Evolutionary conservation across 1,284 basidiomycete species (phyloP), one percentile per base, ranked within the genome.

Genomic region (Apiotrichum laibachii): DNA sequence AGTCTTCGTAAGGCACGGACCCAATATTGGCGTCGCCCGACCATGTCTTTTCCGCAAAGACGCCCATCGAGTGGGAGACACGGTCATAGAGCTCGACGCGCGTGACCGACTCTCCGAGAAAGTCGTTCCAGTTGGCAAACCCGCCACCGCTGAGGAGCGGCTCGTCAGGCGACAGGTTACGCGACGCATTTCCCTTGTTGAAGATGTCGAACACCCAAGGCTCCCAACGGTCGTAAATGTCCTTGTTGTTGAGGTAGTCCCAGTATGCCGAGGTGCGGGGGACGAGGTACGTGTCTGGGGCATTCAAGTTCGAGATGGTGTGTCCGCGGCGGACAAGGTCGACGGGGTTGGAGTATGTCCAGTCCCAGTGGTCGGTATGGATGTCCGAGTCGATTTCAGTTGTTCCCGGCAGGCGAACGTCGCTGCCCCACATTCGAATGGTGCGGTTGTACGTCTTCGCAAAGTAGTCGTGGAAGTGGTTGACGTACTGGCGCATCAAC

Each of bases 331-430:
- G 9, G 26, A 52, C 50, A 21, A 52, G 50, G 18, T 42, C 50
- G 22, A 52, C 39, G 13, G 50, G 50, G 26, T 52, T 43, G 1
- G 50, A 52, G 40, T 31, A 52, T 19, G 37, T 52, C 50, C 50
- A 52, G 50, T 52, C 39, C 50, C 50, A 52, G 50, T 52, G 50
- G 40, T 52, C 50, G 40, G 50, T 52, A 39, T 52, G 40, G 9
- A 52, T 42, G 16, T 52, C 26, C 9, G 50, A 10, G 50, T 52
- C 19, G 26, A 52, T 52, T 10, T 19, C 5, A 18, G 50, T 52
- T 11, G 50, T 40, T 39, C 50, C 50, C 19, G 50, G 37, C 21
- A 52, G 50, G 10, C 39, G 39, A 13, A 33, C 40, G 40, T 52
- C 50, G 15, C 37, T 42, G 1, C 50, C 50, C 50, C 50, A 52